Evolutionary conservation across 1,284 basidiomycete genomes (phyloP).

Genomic region (Ceratobasidium papillatum): DNA sequence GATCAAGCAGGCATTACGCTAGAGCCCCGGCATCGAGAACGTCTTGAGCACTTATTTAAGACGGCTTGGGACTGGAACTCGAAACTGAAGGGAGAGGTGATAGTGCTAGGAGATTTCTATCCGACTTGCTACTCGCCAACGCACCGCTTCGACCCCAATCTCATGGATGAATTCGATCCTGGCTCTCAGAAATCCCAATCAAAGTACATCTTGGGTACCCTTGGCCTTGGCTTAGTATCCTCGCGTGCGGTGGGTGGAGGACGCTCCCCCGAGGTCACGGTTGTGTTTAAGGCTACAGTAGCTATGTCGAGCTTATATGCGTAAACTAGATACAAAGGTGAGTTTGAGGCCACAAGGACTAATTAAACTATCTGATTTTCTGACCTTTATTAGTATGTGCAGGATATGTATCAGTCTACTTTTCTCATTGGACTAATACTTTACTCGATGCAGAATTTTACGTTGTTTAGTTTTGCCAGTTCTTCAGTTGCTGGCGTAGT

Average conservation of each 20-base stretch:
- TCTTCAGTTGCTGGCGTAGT: too few relatives aligned
- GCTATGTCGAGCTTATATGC: constrained; percentile 10
- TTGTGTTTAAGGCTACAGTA: constrained; percentile 20
- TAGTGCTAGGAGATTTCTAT: constrained; percentile 27
- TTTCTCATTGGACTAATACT: too few relatives aligned
- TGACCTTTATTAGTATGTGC: too few relatives aligned
- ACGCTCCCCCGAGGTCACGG: constrained; percentile 1
- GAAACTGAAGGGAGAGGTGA: constrained; percentile 17
- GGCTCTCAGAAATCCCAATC: neutral
- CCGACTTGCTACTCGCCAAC: neutral
- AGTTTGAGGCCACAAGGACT: too few relatives aligned
- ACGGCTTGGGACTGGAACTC: constrained; percentile 33
- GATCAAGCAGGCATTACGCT: neutral
- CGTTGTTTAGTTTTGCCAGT: too few relatives aligned
- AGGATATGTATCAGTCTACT: too few relatives aligned
- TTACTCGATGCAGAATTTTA: too few relatives aligned
- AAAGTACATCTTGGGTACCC: neutral
- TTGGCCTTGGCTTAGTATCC: constrained; percentile 6
- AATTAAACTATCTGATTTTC: too few relatives aligned
- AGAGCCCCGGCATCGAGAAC: neutral
- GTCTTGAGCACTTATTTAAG: neutral
- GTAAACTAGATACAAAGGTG: neutral
- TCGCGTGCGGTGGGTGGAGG: constrained; percentile 19
- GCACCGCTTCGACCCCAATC: neutral
- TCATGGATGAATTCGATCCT: constrained; percentile 16